Evolutionary conservation across 2,329 filamentous ascomycete genomes (phyloP), one percentile per base, ranked within the genome.

Genomic region (Colletotrichum plurivorum): DNA sequence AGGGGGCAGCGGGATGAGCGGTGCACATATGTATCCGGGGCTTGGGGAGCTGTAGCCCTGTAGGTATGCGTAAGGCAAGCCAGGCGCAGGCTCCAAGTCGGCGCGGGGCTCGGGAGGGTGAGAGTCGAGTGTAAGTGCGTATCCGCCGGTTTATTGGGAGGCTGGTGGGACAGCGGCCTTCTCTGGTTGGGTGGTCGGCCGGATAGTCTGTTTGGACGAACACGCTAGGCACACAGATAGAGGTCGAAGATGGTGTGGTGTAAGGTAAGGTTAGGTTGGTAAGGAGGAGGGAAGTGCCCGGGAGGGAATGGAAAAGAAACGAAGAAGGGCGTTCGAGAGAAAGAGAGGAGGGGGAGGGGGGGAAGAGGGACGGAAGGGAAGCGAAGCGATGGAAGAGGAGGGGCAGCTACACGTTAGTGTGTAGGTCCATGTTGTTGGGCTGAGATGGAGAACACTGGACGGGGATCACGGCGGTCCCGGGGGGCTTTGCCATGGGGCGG

Each of bases 1-100:
- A 69, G 67, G 67, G 63, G 52, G 15, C 22, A 18, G 49, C 46
- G 63, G 62, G 52, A 48, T 69, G 56, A 58, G 52, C 46, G 62
- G 55, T 31, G 62, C 56, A 63, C 62, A 69, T 69, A 55, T 54
- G 59, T 62, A 54, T 53, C 51, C 39, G 59, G 12, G 9, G 27
- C 45, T 60, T 22, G 22, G 45, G n/a, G 27, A 25, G 22, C 39
- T 16, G 1, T 12, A 52, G 25, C 49, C 49, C 49, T 52, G 49
- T 25, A 52, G 20, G n/a, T 20, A 22, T 49, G 41, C 41, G 45
- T 46, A 13, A 36, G 27, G 10, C 27, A 13, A 43, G 43, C 12
- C 41, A 18, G 39, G 52, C 41, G 45, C 18, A 18, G 45, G 45
- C n/a, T 6, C 15, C 18, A 27, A 12, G 53, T 31, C 27, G 27